Percentiles rank a stretch among this genome's conserved stretches.
Evolutionary conservation across 352 stramenopile genomes (phyloP).

Genomic region (Globisporangium splendens): DNA sequence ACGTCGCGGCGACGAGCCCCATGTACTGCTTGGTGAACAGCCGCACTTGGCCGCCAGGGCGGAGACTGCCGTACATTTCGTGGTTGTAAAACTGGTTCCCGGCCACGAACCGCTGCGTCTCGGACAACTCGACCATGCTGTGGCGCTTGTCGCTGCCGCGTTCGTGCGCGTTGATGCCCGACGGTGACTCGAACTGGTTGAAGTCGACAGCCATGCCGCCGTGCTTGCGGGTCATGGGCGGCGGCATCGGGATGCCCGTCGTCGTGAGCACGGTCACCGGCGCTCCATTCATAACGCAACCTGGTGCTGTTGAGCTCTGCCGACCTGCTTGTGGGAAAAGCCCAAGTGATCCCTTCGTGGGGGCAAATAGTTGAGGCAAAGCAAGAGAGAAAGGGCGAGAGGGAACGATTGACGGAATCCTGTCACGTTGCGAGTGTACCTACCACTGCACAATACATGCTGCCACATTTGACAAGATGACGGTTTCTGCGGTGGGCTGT

Average conservation of each 20-base stretch:
- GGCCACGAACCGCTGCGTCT: slow-evolving; percentile 12
- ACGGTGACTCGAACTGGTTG: slow-evolving; percentile 3
- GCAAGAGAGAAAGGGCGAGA: too few relatives aligned
- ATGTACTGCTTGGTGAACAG: slow-evolving; percentile 35
- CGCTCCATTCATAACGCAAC: not conserved
- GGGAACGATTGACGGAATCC: too few relatives aligned
- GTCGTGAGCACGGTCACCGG: slow-evolving; percentile 1
- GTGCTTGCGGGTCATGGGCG: not conserved
- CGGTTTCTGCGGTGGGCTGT: too few relatives aligned
- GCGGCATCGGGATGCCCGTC: not conserved
- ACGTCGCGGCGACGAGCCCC: slow-evolving; percentile 33
- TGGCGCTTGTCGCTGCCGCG: slow-evolving; percentile 7
- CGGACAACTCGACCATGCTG: slow-evolving; percentile 1
- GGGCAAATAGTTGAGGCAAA: too few relatives aligned
- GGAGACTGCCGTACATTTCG: slow-evolving; percentile 45
- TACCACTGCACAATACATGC: too few relatives aligned
- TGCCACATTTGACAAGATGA: too few relatives aligned
- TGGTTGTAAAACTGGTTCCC: slow-evolving; percentile 39
- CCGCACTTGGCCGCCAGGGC: slow-evolving; percentile 31
- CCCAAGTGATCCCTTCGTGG: too few relatives aligned
- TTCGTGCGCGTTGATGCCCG: not conserved
- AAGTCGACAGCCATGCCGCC: slow-evolving; percentile 4
- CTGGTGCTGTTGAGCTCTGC: too few relatives aligned
- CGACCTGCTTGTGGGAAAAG: too few relatives aligned
- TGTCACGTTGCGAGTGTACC: too few relatives aligned